Base-by-base conservation (phyloP, 176 grass and related monocot genomes). In the Hyparrhenia diplandra region DNA sequence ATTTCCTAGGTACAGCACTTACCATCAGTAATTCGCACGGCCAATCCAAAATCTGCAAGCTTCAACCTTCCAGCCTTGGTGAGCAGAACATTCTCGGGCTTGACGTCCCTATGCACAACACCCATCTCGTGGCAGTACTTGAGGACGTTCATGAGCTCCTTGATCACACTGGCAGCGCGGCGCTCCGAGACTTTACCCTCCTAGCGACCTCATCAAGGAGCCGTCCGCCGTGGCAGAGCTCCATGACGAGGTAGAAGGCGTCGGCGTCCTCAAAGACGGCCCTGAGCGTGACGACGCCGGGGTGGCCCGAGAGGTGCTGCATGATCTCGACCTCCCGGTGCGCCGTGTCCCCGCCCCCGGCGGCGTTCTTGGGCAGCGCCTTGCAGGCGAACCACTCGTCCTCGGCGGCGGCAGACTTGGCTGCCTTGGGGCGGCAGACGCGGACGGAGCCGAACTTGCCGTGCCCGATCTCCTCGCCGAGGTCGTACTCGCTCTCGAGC, bases 221-320 rank as follows among this genome's bases (percentile, higher is more conserved):
- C 12, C 86, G 30, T 0, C 92, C 92, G 35, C 92, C 88, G 13
- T 71, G 65, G 63, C 92, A 94, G 61, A 94, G 51, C 76, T 94
- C 92, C 92, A 94, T 91, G 55, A 94, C 76, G 27, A 94, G 65
- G 75, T 94, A 87, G 60, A 91, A 91, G 14, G 83, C 57, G 5
- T 84, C 86, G 18, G 67, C 36, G 83, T 89, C 89, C 63, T 89
- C 92, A 68, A 87, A 94, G 32, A 91, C 87, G 43, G 87, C 87
- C 65, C 82, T 80, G 57, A 94, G 86, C 67, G 84, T 89, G 42
- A 94, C 89, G 63, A 94, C 61, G 39, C 84, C 89, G 6, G 86
- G 89, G 72, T 94, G 89, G 51, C 92, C 92, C 4, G 92, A 94
- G 42, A 94, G 76, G 64, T 94, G 89, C 57, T 94, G 92, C 92